These are phyloP conservation scores for Paralagenidium karlingii DNA, from an alignment of 352 stramenopile genomes.

Conservation along the genomic window DNA sequence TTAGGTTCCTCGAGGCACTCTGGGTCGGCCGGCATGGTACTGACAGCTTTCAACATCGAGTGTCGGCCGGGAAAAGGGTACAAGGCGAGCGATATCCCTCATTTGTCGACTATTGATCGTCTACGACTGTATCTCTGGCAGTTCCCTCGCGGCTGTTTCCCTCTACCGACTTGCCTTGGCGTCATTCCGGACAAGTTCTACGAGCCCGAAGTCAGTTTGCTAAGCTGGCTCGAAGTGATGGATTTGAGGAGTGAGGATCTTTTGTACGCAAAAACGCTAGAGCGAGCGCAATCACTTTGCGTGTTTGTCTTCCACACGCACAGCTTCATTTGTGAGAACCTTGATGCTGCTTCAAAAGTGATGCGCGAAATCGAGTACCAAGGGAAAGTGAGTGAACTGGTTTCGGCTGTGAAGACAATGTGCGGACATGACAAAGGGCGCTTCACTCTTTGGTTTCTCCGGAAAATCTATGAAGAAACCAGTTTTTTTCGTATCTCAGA, in stretches of 20 bases:
- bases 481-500: constrained; percentile 78
- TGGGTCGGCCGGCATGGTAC: constrained; percentile 29
- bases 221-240: constrained; percentile 77
- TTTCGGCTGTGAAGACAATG: constrained; percentile 79
- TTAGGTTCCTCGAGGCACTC: neutral
- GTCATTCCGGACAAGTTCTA: constrained; percentile 52
- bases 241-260: constrained; percentile 64
- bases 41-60: constrained; percentile 79
- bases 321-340: constrained; percentile 27
- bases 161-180: constrained; percentile 44
- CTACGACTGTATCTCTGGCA: constrained; percentile 78
- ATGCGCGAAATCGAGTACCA: constrained; percentile 74
- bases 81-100: constrained; percentile 64
- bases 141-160: constrained; percentile 52
- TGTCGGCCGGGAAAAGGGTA: constrained; percentile 71
- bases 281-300: constrained; percentile 67
- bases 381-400: constrained; percentile 67
- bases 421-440: constrained; percentile 77
- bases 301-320: constrained; percentile 80
- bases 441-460: constrained; percentile 69
- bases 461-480: constrained; percentile 70
- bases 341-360: constrained; percentile 14
- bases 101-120: constrained; percentile 30
- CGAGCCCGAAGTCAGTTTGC: constrained; percentile 43
- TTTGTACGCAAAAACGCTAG: constrained; percentile 61